Percentiles rank a stretch among this genome's conserved stretches.
phyloP scores from a whole-genome alignment of 352 stramenopile genomes.

The Pythium brachiatum region DNA sequence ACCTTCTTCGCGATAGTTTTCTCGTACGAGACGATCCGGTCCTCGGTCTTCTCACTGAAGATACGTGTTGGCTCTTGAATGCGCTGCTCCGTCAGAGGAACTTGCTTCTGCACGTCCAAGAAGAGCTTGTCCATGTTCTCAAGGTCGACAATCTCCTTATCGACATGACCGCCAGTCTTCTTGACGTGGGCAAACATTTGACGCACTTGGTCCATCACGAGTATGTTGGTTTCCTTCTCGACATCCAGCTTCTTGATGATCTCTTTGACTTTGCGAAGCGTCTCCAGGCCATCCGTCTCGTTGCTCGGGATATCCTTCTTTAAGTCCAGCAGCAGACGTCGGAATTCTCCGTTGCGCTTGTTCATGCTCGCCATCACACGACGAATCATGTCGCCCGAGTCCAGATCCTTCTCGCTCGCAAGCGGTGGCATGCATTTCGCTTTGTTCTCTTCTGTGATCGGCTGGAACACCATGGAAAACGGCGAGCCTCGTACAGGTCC shows the following conservation, averaged over 20 bases:
- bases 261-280: conserved; percentile 80
- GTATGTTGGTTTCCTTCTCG: conserved; percentile 62
- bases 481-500: conserved; percentile 94
- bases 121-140: conserved; percentile 86
- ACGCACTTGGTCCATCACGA: conserved; percentile 75
- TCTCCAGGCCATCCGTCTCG: conserved; percentile 75
- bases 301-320: conserved; percentile 83
- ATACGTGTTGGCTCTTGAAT: conserved; percentile 75
- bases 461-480: conserved; percentile 67
- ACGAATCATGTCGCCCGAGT: conserved; percentile 67
- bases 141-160: conserved; percentile 81
- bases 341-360: conserved; percentile 81
- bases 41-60: conserved; percentile 91
- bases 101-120: conserved; percentile 72
- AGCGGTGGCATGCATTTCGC: conserved; percentile 71
- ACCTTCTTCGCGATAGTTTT: conserved; percentile 84
- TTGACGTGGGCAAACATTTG: conserved; percentile 82
- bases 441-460: conserved; percentile 62
- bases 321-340: conserved; percentile 72
- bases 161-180: conserved; percentile 71
- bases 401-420: conserved; percentile 65
- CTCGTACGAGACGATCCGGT: conserved; percentile 93
- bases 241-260: conserved; percentile 77
- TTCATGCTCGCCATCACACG: conserved; percentile 81
- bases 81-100: conserved; percentile 72